phyloP scores from a whole-genome alignment of 768 basidiomycete species.

The Holtermanniella nyarrowii region DNA sequence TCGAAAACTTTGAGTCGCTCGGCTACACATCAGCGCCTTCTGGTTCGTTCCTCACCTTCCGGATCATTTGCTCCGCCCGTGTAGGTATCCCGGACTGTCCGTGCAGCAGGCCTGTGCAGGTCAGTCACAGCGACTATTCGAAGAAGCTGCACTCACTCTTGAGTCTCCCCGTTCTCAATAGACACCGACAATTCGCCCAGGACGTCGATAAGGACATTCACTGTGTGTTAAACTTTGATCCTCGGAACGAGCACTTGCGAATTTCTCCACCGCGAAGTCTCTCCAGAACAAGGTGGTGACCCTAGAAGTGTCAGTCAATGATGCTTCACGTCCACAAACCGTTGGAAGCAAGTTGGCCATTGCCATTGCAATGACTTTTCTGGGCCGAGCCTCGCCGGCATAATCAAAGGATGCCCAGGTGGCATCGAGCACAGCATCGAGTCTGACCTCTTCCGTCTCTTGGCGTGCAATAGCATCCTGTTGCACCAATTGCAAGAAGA shows the following conservation, averaged over 20 bases:
- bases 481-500: conserved; percentile 27
- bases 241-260: conserved; percentile 10
- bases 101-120: conserved; percentile 11
- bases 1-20: conserved; percentile 17
- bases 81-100: conserved; percentile 20
- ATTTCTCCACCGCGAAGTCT: conserved; percentile 35
- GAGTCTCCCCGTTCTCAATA: conserved; percentile 11
- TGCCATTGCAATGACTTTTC: conserved; percentile 39
- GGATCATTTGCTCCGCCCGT: conserved; percentile 17
- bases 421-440: conserved; percentile 36
- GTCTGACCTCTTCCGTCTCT: conserved; percentile 22
- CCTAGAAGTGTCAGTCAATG: conserved; percentile 15
- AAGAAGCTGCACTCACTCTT: conserved; percentile 17
- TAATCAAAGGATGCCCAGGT: conserved; percentile 40
- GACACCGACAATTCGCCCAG: conserved; percentile 31
- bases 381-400: conserved; percentile 29
- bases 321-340: conserved; percentile 10
- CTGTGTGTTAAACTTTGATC: conserved; percentile 7
- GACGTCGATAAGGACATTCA: conserved; percentile 40
- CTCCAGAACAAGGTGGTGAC: conserved; percentile 31
- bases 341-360: conserved; percentile 31
- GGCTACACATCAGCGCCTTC: neutral
- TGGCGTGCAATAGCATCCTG: conserved; percentile 6
- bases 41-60: conserved; percentile 11
- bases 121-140: neutral